Base-by-base conservation (phyloP, 305 asterid species). In the Plantago coronopus region DNA sequence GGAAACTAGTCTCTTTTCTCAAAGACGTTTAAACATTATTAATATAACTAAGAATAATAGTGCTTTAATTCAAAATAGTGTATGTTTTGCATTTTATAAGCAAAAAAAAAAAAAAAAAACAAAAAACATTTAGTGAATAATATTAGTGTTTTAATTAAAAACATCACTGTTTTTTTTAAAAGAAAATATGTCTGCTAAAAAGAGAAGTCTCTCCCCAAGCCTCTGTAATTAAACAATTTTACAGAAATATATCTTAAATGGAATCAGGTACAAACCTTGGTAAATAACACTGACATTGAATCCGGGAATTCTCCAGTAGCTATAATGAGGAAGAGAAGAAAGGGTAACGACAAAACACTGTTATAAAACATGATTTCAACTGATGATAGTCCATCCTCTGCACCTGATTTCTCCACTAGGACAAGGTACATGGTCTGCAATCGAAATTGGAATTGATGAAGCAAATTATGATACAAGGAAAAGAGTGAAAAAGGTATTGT, bases 371-470 rank as follows among this genome's bases (percentile, higher is more conserved):
- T 91, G 67, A 91, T 86, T 76, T 91, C 98, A 23, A 91, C 70
- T 15, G 98, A 89, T 14, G 91, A 78, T 72, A 93, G 94, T 59
- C 97, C 97, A 54, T 89, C 98, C 73, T 93, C 98, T 54, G 91
- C 97, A 55, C 98, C 97, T 12, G 98, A 86, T 77, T 81, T 86
- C 75, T 93, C 98, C 63, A 93, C 98, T 73, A 93, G 72, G 29
- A 93, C 84, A 50, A 89, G 98, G 86, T 93, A 93, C 97, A 93
- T 93, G 17, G 96, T 89, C 98, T 93, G 94, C 65, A 76, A 17
- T 58, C 17, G 55, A 62, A 73, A 47, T 7, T 27, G 42, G 12
- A 0, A 40, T 67, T 27, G 65, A 40, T 45, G 40, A 62, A 65
- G 47, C 51, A 57, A 54, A 53, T 56, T 19, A 55, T 66, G 4